A percentile compares a stretch with the other conserved stretches of the same genome.
phyloP scores from a whole-genome alignment of 441 rosid genomes.

The Mallotus repandus region DNA sequence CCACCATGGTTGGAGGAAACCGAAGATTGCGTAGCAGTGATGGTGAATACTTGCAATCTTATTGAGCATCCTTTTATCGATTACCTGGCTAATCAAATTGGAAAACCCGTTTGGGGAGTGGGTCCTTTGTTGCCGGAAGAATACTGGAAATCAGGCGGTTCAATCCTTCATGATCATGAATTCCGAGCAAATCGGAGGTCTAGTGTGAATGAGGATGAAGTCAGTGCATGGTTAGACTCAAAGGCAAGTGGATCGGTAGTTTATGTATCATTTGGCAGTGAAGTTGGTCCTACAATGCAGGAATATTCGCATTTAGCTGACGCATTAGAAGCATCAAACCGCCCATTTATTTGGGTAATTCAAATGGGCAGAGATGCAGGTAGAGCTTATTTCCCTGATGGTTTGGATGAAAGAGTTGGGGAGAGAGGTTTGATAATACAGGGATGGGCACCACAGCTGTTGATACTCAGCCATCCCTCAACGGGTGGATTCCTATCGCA shows the following conservation, averaged over 20 bases:
- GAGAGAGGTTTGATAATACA: constrained; percentile 33
- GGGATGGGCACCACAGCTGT: constrained; percentile 45
- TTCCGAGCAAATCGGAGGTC: constrained; percentile 27
- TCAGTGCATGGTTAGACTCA: constrained; percentile 40
- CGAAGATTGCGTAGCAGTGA: constrained; percentile 23
- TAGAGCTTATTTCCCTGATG: constrained; percentile 21
- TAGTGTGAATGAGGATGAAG: constrained; percentile 40
- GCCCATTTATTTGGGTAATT: constrained; percentile 50
- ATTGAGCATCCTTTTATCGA: constrained; percentile 37
- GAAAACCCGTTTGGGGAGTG: constrained; percentile 39
- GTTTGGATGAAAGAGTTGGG: constrained; percentile 28
- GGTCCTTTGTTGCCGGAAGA: constrained; percentile 32
- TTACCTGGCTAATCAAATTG: constrained; percentile 21
- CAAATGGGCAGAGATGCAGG: no score
- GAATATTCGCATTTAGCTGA: constrained; percentile 34
- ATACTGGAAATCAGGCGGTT: constrained; percentile 22
- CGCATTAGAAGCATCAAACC: constrained; percentile 39
- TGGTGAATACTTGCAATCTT: constrained; percentile 40
- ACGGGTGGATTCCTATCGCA: constrained; percentile 25
- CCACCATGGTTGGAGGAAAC: constrained; percentile 38
- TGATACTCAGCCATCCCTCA: constrained; percentile 44
- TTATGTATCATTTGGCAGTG: constrained; percentile 50
- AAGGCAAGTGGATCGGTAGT: constrained; percentile 45
- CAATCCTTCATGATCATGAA: constrained; percentile 18
- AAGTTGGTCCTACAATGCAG: constrained; percentile 42